Evolutionary conservation across 495 filamentous ascomycete species (phyloP).

Genomic region (Tuber melanosporum): DNA sequence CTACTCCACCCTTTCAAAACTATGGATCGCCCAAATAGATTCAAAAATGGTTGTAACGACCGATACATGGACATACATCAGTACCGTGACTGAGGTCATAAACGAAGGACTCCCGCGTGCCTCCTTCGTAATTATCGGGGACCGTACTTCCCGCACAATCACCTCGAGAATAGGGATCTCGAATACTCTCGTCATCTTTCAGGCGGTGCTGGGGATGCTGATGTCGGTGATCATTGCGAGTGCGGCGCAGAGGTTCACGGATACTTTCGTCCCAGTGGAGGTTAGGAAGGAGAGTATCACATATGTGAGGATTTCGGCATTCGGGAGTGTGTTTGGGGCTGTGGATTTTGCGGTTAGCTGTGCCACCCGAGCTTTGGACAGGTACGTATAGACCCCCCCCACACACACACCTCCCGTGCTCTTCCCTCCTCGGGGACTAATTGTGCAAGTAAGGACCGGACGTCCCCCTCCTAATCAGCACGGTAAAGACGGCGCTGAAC

Average conservation of each 20-base stretch:
- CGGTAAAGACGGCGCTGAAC: conserved; percentile 57
- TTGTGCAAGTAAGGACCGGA: conserved; percentile 49
- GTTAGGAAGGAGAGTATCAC: conserved; percentile 52
- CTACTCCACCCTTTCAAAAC: conserved; percentile 63
- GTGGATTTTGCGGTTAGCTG: conserved; percentile 58
- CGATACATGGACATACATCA: conserved; percentile 60
- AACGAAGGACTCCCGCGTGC: conserved; percentile 69
- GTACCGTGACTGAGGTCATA: conserved; percentile 58
- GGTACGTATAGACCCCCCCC: conserved; percentile 28
- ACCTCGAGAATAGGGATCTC: conserved; percentile 54
- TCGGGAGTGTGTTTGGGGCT: conserved; percentile 56
- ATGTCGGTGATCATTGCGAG: conserved; percentile 59
- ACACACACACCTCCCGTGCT: not conserved
- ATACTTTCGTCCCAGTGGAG: conserved; percentile 58
- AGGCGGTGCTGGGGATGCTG: conserved; percentile 52
- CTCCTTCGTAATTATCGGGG: conserved; percentile 64
- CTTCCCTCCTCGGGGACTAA: not conserved
- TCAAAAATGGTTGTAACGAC: conserved; percentile 60
- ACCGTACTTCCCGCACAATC: conserved; percentile 52
- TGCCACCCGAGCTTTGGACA: conserved; percentile 61
- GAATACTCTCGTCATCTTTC: conserved; percentile 59
- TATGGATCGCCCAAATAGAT: conserved; percentile 69
- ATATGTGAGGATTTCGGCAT: conserved; percentile 62
- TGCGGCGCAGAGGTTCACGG: conserved; percentile 51
- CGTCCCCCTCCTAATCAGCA: conserved; percentile 63